Evolutionary conservation across 176 grass and related monocot genomes (phyloP), one percentile per base, ranked within the genome.

Genomic region (Triticum urartu): DNA sequence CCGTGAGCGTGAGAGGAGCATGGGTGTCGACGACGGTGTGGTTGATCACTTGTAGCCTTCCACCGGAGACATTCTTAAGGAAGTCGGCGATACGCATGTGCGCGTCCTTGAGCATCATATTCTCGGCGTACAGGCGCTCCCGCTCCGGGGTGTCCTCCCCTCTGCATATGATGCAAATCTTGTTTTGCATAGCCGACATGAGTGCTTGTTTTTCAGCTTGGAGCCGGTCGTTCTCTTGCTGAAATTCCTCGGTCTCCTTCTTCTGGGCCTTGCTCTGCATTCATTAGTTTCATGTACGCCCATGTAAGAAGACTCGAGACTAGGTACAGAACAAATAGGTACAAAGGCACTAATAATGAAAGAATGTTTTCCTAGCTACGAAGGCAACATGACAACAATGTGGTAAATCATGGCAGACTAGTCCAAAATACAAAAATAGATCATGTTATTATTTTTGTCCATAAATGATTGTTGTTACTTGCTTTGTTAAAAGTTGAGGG

Each of bases 91-190:
- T 33, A 1, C 5, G 17, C 11, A 0, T 3, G 8, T 13, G 15
- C 58, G 17, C 42, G 12, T 56, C 59, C 68, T 13, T 67, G 34
- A 89, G 82, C 60, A 20, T 72, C 5, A 24, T 59, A 13, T 89
- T 85, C 70, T 89, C 82, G 6, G 13, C 4, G 11, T 54, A 22
- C 15, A 85, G 32, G 40, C 20, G 22, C n/a, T 35, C 33, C 68
- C 71, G 59, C 56, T 73, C 56, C 26, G 56, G 1, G 33, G 22
- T 42, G 4, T 20, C 54, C 15, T 75, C 56, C 25, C 38, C 39
- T 7, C 59, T 14, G 20, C 83, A 85, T 13, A n/a, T 0, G 34
- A 21, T 18, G 34, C 87, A 89, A 7, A 9, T 5, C 6, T 5
- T 25, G 8, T 81, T 8, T 25, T 6, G 5, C 10, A 66, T 0